Evolutionary conservation across 768 basidiomycete genomes (phyloP).

Genomic region (Vararia minispora): DNA sequence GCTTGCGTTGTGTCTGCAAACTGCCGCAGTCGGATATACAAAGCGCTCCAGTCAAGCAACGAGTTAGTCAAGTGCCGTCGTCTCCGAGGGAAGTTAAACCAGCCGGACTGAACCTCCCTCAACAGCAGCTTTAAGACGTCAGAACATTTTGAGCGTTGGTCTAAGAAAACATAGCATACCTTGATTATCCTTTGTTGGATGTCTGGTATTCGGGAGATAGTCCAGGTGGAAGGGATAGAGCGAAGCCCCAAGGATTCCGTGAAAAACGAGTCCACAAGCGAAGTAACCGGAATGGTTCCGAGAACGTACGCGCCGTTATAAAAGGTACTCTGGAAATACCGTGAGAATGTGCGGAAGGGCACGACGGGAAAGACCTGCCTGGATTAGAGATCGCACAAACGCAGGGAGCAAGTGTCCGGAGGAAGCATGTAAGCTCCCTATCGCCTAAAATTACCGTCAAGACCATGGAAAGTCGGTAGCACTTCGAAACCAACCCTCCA

Average conservation of each 20-base stretch:
- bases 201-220: slow-evolving; percentile 36
- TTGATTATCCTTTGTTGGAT: slow-evolving; percentile 28
- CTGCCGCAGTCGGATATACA: slow-evolving; percentile 35
- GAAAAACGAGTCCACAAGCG: slow-evolving; percentile 43
- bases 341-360: slow-evolving; percentile 5
- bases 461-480: too few relatives aligned
- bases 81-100: slow-evolving; percentile 59
- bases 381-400: slow-evolving; percentile 53
- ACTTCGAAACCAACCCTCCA: too few relatives aligned
- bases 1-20: slow-evolving; percentile 18
- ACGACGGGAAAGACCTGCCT: slow-evolving; percentile 30
- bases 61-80: slow-evolving; percentile 55
- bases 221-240: slow-evolving; percentile 55
- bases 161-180: slow-evolving; percentile 16
- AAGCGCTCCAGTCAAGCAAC: slow-evolving; percentile 51
- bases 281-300: slow-evolving; percentile 40
- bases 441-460: too few relatives aligned
- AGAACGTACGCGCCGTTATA: slow-evolving; percentile 4
- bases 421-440: too few relatives aligned
- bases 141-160: slow-evolving; percentile 1
- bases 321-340: slow-evolving; percentile 4
- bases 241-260: slow-evolving; percentile 39
- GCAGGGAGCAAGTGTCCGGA: slow-evolving; percentile 32
- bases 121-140: slow-evolving; percentile 37
- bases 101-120: slow-evolving; percentile 46